phyloP scores from a whole-genome alignment of 768 basidiomycete species.

The Boletus eberwhitei region DNA sequence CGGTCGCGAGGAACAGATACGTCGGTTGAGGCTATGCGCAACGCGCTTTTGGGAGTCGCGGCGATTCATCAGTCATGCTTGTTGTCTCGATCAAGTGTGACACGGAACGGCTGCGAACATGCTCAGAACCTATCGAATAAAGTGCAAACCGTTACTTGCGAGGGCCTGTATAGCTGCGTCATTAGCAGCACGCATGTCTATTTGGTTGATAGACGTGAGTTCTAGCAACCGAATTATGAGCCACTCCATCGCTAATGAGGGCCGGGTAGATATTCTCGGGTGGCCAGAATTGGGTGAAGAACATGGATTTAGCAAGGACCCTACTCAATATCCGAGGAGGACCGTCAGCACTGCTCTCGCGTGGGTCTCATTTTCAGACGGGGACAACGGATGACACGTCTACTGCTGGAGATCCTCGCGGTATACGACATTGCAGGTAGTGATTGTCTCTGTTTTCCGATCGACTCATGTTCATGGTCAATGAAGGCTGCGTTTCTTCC shows the following conservation, averaged over 20 bases:
- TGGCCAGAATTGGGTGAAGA: constrained; percentile 37
- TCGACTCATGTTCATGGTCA: constrained; percentile 8
- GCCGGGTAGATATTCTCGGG: constrained; percentile 40
- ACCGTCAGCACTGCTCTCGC: constrained; percentile 36
- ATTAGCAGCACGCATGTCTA: constrained; percentile 27
- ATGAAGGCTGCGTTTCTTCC: constrained; percentile 35
- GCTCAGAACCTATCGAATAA: constrained; percentile 35
- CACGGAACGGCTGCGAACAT: constrained; percentile 25
- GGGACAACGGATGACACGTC: constrained; percentile 26
- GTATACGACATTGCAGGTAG: constrained; percentile 41
- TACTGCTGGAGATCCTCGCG: constrained; percentile 42
- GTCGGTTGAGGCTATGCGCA: constrained; percentile 39
- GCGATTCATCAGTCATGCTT: constrained; percentile 44
- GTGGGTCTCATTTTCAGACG: constrained; percentile 26
- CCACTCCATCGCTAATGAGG: constrained; percentile 11
- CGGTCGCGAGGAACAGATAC: constrained; percentile 35
- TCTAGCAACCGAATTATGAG: constrained; percentile 4
- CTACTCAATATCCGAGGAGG: constrained; percentile 42
- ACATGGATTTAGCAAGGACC: constrained; percentile 36
- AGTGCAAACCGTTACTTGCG: constrained; percentile 34
- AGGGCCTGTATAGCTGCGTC: constrained; percentile 30
- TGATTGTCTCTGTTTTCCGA: constrained; percentile 6
- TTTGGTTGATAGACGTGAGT: constrained; percentile 39
- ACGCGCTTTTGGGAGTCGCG: constrained; percentile 38
- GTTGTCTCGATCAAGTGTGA: constrained; percentile 31